These are phyloP conservation scores for Eleusine coracana DNA, from an alignment of 176 grass and related monocot genomes.

Conservation along the genomic window DNA sequence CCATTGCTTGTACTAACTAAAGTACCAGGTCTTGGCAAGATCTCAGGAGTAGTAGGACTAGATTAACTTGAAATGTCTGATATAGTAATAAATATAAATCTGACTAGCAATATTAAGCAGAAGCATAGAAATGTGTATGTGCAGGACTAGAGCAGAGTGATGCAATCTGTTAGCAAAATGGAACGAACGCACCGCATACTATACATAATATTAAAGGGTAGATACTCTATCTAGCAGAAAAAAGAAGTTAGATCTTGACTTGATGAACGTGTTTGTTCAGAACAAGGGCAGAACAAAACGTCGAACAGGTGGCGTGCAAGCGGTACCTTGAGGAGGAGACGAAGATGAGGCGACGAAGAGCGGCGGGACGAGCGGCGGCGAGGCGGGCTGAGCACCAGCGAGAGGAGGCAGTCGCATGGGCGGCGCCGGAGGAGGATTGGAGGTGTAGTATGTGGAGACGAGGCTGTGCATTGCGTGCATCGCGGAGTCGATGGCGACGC, in stretches of 20 bases:
- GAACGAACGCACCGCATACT: background rate
- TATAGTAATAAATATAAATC: background rate
- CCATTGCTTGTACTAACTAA: background rate
- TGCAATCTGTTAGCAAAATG: background rate
- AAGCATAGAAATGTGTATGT: background rate
- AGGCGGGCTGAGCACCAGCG: conserved; percentile 36
- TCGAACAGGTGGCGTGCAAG: conserved; percentile 21
- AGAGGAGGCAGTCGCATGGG: conserved; percentile 10
- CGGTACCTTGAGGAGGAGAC: conserved; percentile 41
- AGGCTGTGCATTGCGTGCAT: conserved; percentile 68
- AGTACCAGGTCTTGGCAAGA: too few relatives aligned
- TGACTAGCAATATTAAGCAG: background rate
- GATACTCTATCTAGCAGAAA: too few relatives aligned
- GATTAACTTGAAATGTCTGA: too few relatives aligned
- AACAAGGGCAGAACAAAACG: background rate
- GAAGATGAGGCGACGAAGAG: conserved; percentile 48
- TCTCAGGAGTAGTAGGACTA: background rate
- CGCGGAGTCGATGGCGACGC: conserved; percentile 55
- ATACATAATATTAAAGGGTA: too few relatives aligned
- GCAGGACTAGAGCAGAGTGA: background rate
- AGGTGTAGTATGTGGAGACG: conserved; percentile 56
- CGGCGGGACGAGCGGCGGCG: conserved; percentile 52
- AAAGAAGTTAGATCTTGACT: background rate
- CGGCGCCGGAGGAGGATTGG: background rate
- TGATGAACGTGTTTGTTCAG: background rate